Evolutionary conservation across 768 basidiomycete species (phyloP), one percentile per base, ranked within the genome.

Genomic region (Boletales sp.): DNA sequence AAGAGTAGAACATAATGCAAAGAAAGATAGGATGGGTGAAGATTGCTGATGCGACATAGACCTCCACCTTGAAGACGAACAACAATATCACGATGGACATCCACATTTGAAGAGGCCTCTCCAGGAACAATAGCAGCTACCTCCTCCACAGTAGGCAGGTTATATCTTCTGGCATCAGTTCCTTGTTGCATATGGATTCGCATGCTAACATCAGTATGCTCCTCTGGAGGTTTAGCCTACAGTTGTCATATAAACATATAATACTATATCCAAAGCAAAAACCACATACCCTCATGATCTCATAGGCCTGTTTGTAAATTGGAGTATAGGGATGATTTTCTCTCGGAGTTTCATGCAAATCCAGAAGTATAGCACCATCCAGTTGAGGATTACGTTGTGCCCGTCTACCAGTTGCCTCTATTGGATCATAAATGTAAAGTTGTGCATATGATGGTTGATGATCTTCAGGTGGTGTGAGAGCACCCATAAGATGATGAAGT

Each of bases 1-100:
- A 78, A 77, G 2, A 80, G 61, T 0, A 80, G 53, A 0, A 72
- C 68, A 70, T 76, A 79, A 13, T 76, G 71, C 0, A 79, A 59
- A 0, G 74, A 53, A 0, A 53, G 29, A 52, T 78, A 80, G 0
- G 59, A 45, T 5, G 70, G 64, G 51, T 73, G 60, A 0, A 61
- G 46, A 2, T 79, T 66, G 49, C 45, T 65, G 34, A 77, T 73
- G 2, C 57, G 45, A 17, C 51, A 27, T 5, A 76, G 51, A 3
- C 48, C 55, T 35, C 61, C 64, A 46, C 54, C 55, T 17, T 59
- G 51, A 0, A 60, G 41, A 4, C 29, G 41, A 0, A 75, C 32
- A 11, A 77, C 49, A n/a, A 77, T 74, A 37, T 80, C 74, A 5
- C 60, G 35, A 15, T 51, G n/a, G 1, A 59, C 50, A 2, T 44